Base-by-base conservation (phyloP, 1,284 basidiomycete genomes). In the Mycena citricolor region DNA sequence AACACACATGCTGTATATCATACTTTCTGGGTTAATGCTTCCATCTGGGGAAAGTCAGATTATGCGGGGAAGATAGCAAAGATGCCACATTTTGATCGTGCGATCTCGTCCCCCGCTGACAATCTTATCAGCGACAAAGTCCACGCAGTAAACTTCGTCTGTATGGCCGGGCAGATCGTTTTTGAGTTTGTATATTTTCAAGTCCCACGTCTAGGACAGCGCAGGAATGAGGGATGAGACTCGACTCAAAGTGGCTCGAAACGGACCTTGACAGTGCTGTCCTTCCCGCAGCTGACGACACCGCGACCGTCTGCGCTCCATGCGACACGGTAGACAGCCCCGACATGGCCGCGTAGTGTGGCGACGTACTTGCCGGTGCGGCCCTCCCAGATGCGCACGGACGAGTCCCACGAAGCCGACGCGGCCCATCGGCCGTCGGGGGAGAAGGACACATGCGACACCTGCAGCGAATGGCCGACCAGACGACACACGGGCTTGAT, bases 91-190 rank as follows among this genome's bases (percentile, higher is more conserved):
- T 65, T 89, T 89, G 2, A 89, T 74, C 16, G 74, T 79, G 34
- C 75, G 70, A 63, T 89, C 86, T 26, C 79, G 67, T 24, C 97
- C 95, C 11, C 94, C 97, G 62, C 92, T 95, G 50, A 97, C 94
- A 23, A 98, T 81, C 65, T 98, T 98, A 70, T 99, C 95, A 1
- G 94, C 95, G 1, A 97, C 92, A 61, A 95, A 97, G 64, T 97
- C 94, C 16, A 99, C 95, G 60, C 95, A 99, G 69, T 98, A 98
- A 20, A 99, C 95, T 64, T 99, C 97, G 60, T 99, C 95, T 0
- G 88, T 90, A 61, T 99, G 97, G 3, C 95, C 97, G 0, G 94
- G 92, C 19, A 99, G 77, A 64, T 99, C 95, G 3, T 81, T 83
- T 59, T 91, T 86, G 54, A 98, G 85, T 67, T 97, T 97, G 67